Base-by-base conservation (phyloP, 176 grass and related monocot genomes). In the Phragmites australis region DNA sequence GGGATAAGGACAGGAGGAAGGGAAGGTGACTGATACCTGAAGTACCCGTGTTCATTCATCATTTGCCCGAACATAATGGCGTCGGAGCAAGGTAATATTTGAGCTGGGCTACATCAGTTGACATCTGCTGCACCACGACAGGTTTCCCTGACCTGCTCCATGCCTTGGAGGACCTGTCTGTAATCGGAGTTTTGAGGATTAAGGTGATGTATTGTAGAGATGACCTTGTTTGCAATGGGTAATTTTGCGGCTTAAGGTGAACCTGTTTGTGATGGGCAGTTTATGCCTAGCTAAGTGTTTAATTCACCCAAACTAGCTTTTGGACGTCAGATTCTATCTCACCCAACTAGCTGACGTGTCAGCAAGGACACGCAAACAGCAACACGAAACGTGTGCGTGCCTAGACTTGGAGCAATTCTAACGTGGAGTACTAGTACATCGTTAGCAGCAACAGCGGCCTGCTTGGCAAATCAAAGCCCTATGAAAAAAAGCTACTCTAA, bases 1-100 rank as follows among this genome's bases (percentile, higher is more conserved):
- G 96, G 67, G 92, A 98, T 31, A 98, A 87, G 47, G 89, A 91
- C 11, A 83, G 87, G 89, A 89, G 87, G 87, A 91, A 85, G 63
- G 84, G 87, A 27, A 91, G 90, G 61, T 94, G 85, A 91, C 16
- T 6, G 46, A 43, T 22, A 54, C 63, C 17, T 5, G 19, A 32
- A 61, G 49, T 32, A 23, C 23, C 22, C 43, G 2, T 54, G 68
- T 41, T 50, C 32, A 53, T 59, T 78, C 68, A 49, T 55, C 62
- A 63, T 40, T 81, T 30, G 63, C 70, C 47, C 56, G n/a, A 63
- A 27, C 21, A 47, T 8, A 75, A 79, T 41, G 59, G 14, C 44
- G 30, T 4, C 1, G 41, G 70, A 43, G 67, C 57, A 29, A 77
- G 45, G 15, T 18, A 2, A 74, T 21, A 59, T 79, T 68, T 23